These are phyloP conservation scores for Boletus patriciae DNA, from an alignment of 768 basidiomycete genomes.

Conservation along the genomic window DNA sequence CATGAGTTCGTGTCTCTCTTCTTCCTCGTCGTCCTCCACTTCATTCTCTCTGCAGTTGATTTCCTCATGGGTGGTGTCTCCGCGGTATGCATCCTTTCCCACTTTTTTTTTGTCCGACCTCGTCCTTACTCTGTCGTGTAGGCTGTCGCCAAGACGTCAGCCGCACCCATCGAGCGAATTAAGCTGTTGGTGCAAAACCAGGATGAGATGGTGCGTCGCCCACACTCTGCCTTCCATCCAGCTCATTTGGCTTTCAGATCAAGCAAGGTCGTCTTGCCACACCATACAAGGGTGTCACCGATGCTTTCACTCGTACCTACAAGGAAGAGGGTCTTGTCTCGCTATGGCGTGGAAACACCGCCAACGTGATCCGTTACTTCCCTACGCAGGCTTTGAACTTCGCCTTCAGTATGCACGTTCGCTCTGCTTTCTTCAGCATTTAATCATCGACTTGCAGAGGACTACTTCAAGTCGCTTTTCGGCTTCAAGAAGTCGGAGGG, in stretches of 20 bases:
- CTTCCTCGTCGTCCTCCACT: not conserved
- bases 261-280: conserved; percentile 97
- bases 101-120: not conserved
- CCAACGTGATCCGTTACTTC: conserved; percentile 99
- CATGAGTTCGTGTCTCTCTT: conserved; percentile 49
- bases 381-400: conserved; percentile 99
- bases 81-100: conserved; percentile 55
- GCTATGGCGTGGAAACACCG: conserved; percentile 99
- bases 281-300: conserved; percentile 95
- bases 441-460: conserved; percentile 49
- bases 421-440: not conserved
- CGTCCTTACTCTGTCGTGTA: conserved; percentile 36
- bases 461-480: conserved; percentile 98
- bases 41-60: conserved; percentile 56
- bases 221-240: not conserved
- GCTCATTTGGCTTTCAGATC: conserved; percentile 56
- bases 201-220: conserved; percentile 92
- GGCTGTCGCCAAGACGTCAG: conserved; percentile 99
- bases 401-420: conserved; percentile 84
- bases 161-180: conserved; percentile 99
- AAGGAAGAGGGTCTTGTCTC: conserved; percentile 92
- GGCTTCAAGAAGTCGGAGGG: conserved; percentile 98
- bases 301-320: conserved; percentile 93
- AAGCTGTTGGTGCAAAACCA: conserved; percentile 99
- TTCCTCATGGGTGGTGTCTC: conserved; percentile 98